phyloP scores from a whole-genome alignment of 495 filamentous ascomycete species.

The Talaromyces wortmannii region DNA sequence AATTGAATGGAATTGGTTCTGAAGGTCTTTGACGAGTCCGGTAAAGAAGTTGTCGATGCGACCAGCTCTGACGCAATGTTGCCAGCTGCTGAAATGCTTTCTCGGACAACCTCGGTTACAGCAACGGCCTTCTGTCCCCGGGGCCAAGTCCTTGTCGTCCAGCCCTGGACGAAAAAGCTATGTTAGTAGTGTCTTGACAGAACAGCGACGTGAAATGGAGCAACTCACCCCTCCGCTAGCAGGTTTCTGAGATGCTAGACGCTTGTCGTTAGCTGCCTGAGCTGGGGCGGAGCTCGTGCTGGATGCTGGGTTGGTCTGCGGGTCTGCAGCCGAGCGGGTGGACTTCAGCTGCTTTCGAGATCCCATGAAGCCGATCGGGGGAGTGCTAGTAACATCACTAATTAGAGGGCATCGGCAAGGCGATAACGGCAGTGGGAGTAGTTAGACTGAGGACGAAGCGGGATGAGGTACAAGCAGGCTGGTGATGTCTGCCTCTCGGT shows the following conservation, averaged over 20 bases:
- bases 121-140: conserved; percentile 59
- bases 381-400: conserved; percentile 1
- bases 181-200: not conserved
- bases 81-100: conserved; percentile 61
- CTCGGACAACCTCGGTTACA: conserved; percentile 68
- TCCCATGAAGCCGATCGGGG: conserved; percentile 43
- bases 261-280: conserved; percentile 10
- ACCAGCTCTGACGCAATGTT: conserved; percentile 33
- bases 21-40: conserved; percentile 17
- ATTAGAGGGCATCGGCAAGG: not conserved
- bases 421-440: not conserved
- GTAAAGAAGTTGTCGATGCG: conserved; percentile 23
- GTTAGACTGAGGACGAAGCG: not conserved
- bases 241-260: conserved; percentile 25
- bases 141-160: conserved; percentile 59
- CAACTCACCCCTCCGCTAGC: conserved; percentile 21
- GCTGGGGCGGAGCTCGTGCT: conserved; percentile 15
- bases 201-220: not conserved
- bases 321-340: conserved; percentile 41
- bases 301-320: conserved; percentile 20
- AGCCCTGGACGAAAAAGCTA: conserved; percentile 17
- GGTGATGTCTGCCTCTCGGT: not conserved
- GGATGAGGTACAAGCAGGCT: not conserved
- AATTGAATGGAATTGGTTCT: conserved; percentile 33
- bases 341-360: conserved; percentile 59